These are phyloP conservation scores for Penstemon barbatus DNA, from an alignment of 257 asterid genomes.

Conservation along the genomic window DNA sequence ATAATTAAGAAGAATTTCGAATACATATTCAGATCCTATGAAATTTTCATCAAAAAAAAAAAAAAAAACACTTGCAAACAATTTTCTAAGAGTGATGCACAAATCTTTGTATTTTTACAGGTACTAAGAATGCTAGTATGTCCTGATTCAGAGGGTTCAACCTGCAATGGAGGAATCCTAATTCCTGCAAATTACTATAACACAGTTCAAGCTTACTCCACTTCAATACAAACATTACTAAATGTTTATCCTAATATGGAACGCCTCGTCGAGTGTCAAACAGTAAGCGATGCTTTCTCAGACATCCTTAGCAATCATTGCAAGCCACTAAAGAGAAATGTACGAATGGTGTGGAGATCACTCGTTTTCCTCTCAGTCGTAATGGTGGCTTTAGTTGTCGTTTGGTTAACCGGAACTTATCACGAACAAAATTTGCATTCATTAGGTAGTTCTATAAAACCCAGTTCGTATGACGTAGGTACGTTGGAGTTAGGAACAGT, in stretches of 20 bases:
- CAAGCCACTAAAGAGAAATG: constrained; percentile 55
- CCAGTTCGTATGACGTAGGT: constrained; percentile 30
- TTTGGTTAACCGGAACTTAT: constrained; percentile 46
- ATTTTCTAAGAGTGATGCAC: too few relatives aligned
- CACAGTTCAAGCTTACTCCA: constrained; percentile 48
- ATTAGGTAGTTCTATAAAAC: constrained; percentile 52
- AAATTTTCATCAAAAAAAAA: background rate
- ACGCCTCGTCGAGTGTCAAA: constrained; percentile 61
- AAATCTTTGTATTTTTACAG: constrained; percentile 22
- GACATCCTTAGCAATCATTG: constrained; percentile 63
- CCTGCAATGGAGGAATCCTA: constrained; percentile 69
- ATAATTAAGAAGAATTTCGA: background rate
- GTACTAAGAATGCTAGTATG: constrained; percentile 55
- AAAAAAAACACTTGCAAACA: too few relatives aligned
- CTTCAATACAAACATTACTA: constrained; percentile 61
- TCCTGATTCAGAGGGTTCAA: constrained; percentile 44
- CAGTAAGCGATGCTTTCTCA: constrained; percentile 58
- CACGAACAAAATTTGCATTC: constrained; percentile 35
- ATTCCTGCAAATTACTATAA: constrained; percentile 45
- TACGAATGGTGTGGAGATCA: constrained; percentile 55
- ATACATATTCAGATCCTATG: background rate
- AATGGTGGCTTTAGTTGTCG: constrained; percentile 50
- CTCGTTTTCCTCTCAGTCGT: constrained; percentile 51
- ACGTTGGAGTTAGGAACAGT: constrained; percentile 40
- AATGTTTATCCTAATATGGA: constrained; percentile 77